Evolutionary conservation across 163 green algal genomes (phyloP), one percentile per base, ranked within the genome.

Genomic region (Smithsoniella earleae): DNA sequence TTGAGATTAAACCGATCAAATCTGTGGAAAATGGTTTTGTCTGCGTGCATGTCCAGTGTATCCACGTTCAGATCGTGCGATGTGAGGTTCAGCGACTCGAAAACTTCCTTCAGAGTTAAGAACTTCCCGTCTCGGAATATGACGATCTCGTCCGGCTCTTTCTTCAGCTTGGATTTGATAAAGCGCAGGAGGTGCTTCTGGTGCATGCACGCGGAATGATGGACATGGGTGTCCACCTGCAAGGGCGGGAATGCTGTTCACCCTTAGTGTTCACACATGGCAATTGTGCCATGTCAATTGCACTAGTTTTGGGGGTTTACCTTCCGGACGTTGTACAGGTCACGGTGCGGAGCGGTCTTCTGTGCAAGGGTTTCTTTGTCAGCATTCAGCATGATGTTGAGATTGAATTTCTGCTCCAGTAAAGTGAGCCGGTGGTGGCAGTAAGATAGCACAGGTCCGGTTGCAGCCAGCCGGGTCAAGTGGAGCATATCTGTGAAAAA

Each of bases 261-360:
- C n/a, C n/a, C n/a, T n/a, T n/a, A n/a, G n/a, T n/a, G n/a, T n/a
- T n/a, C n/a, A n/a, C n/a, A n/a, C n/a, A n/a, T n/a, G n/a, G n/a
- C n/a, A n/a, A n/a, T n/a, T n/a, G n/a, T n/a, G n/a, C n/a, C n/a
- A n/a, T n/a, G n/a, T n/a, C n/a, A n/a, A n/a, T n/a, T n/a, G n/a
- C n/a, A n/a, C n/a, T n/a, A n/a, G n/a, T n/a, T n/a, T n/a, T n/a
- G n/a, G n/a, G n/a, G n/a, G n/a, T n/a, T 44, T 27, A 91, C 91
- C 88, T 99, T 99, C 75, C 94, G 86, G 38, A 98, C 90, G 82
- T 99, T 99, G 89, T 99, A 99, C 77, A 99, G 97, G 84, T 99
- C 94, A 6, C 94, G 80, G 82, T 99, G 95, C 4, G 94, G 92
- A 20, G 93, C 94, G 3, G 77, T 83, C 83, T 98, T 98, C 84